Base-by-base conservation (phyloP, 805 yeast species). In the Metschnikowia borealis region DNA sequence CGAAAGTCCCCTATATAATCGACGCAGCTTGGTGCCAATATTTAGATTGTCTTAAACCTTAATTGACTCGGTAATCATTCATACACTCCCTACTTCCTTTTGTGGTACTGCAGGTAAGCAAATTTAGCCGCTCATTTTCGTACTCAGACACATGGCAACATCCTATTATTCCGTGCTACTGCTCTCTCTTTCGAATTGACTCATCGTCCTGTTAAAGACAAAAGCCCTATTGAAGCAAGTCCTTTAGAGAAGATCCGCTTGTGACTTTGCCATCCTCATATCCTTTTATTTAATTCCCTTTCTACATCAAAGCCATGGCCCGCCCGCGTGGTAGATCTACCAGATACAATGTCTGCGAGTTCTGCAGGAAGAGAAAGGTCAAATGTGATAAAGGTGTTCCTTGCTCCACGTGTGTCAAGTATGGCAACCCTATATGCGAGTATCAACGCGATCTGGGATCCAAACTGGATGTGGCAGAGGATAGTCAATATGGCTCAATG, bases 371-470 rank as follows among this genome's bases (percentile, higher is more conserved):
- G 20, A 51, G 62, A 41, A 62, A 62, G 48, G 61, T 61, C 40
- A 52, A 55, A 20, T 62, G 65, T 35, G 62, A 62, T 47, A 61
- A 61, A 38, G 62, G 57, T 11, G 44, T 38, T n/a, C 65, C 65
- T 6, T 62, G 65, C 38, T 55, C 65, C 6, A 67, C 57, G 7
- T 58, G 84, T 55, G 50, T 57, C 8, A 62, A 56, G 21, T 69
- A 68, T 44, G 61, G 61, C 14, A 62, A 62, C 23, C 52, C 60
- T 3, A 46, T 46, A 2, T 79, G 83, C 56, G 59, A 57, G 39
- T 62, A 62, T 48, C 48, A 48, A n/a, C 47, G 49, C 13, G 50
- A 46, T 10, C 41, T 41, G 17, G 35, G n/a, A 13, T 20, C 46
- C 18, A 37, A 50, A 14, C 18, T 39, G 23, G 17, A 20, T 17